Base-by-base conservation (phyloP, 139 green algal species). In the Zygnema cylindricum region DNA sequence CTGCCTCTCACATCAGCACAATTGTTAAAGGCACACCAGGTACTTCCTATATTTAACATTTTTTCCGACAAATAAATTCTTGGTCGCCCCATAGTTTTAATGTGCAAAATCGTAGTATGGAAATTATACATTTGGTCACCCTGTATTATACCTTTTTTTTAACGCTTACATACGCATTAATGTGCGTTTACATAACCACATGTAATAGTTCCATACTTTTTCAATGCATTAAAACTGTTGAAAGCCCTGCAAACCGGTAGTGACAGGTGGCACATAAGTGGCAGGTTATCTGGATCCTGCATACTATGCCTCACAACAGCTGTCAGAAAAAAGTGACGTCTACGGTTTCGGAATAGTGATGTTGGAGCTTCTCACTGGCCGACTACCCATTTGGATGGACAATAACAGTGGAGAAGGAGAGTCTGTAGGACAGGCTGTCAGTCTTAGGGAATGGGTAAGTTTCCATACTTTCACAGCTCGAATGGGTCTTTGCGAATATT, bases 261-360 rank as follows among this genome's bases (percentile, higher is more conserved):
- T n/a, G n/a, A n/a, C n/a, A n/a, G n/a, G n/a, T n/a, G n/a, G n/a
- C n/a, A n/a, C n/a, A n/a, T n/a, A n/a, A n/a, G 49, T 63, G 16
- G 38, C 39, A 81, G 55, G 85, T 23, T 89, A 89, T 43, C 39
- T 89, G n/a, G 85, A 89, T 32, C 85, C 85, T 23, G 54, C 43
- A 30, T 89, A 71, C 40, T 85, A 85, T 33, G 36, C 85, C 11
- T 69, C 73, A 36, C 63, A 81, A 55, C 63, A 57, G 39, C 85
- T 89, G 0, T 79, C 85, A 21, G 75, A 86, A 55, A 69, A 57
- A 41, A 89, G 85, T 73, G 73, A 89, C 42, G 71, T 89, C 25
- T 81, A 71, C 75, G 55, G 38, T 43, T 89, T 89, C 75, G 85
- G 85, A 32, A 73, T 89, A 1, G 77, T 89, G 33, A 41, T 89